Base-by-base conservation (phyloP, 805 yeast species). In the Starmerella vitae region DNA sequence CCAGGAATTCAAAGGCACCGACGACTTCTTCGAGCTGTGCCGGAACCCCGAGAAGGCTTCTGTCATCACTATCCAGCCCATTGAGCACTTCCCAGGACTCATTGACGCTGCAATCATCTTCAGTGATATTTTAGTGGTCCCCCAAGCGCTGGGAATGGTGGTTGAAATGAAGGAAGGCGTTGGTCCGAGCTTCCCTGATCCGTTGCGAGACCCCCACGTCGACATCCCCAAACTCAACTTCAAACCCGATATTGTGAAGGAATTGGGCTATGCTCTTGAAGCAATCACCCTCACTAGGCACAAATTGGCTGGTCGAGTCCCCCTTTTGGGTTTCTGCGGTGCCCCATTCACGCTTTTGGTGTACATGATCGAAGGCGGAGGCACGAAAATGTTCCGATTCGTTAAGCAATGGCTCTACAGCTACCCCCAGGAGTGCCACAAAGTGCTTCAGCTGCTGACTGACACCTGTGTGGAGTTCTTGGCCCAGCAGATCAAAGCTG, bases 321-420 rank as follows among this genome's bases (percentile, higher is more conserved):
- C 98, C 21, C 65, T 91, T 45, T 68, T 91, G 37, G 98, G 98
- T 3, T 91, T 91, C 62, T 81, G 85, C 50, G 98, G 98, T 39
- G 95, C 94, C 7, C 98, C 98, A 41, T 91, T 96, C 95, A 91
- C 98, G 10, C 64, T 91, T 44, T 68, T 91, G 65, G 94, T 86
- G 27, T 91, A 91, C 64, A 91, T 91, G 95, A 76, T 85, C 44
- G 98, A 91, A 62, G 98, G 98, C 37, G 94, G 93, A 49, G 94
- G 96, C 14, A 77, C 95, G 5, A 81, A 81, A 56, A 68, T 88
- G 68, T 91, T 82, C 65, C 71, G 94, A 57, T 85, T 70, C 55
- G 94, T 84, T 38, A 84, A 86, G 60, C 79, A 83, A 57, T 86
- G 97, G 95, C 68, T 91, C 43, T 91, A 78, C 66, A 74, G 71